Evolutionary conservation across 2,329 filamentous ascomycete genomes (phyloP).

Genomic region (Parascedosporium putredinis): DNA sequence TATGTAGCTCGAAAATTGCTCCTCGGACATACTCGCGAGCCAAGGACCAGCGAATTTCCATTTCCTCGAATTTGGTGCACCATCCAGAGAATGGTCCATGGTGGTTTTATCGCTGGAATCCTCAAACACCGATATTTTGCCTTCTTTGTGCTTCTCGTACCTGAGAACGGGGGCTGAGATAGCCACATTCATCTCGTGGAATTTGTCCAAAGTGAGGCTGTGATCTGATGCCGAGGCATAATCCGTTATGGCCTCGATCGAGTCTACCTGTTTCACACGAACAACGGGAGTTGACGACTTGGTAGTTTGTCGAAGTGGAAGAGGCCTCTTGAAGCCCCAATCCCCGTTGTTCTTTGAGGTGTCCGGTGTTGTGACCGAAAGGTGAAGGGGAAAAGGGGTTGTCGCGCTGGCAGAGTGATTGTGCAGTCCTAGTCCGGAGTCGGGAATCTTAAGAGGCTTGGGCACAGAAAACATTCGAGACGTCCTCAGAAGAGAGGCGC

Average conservation of each 20-base stretch:
- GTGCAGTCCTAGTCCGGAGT: slow-evolving; percentile 28
- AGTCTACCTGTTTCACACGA: slow-evolving; percentile 69
- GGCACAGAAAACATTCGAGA: slow-evolving; percentile 89
- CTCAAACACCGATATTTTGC: slow-evolving; percentile 39
- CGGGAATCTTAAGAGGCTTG: slow-evolving; percentile 57
- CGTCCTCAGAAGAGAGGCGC: slow-evolving; percentile 63
- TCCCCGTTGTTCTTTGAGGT: slow-evolving; percentile 68
- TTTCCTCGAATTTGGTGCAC: slow-evolving; percentile 33
- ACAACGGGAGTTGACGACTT: slow-evolving; percentile 65
- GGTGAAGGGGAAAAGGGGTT: slow-evolving; percentile 66
- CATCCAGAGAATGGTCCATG: slow-evolving; percentile 19
- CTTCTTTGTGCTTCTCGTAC: slow-evolving; percentile 11
- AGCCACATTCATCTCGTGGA: slow-evolving; percentile 68
- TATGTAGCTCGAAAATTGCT: slow-evolving; percentile 48
- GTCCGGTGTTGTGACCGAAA: slow-evolving; percentile 68
- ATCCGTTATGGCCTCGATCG: slow-evolving; percentile 79
- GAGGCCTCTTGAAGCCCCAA: slow-evolving; percentile 82
- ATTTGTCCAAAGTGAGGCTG: slow-evolving; percentile 71
- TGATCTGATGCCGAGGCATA: slow-evolving; percentile 78
- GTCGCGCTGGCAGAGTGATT: slow-evolving; percentile 42
- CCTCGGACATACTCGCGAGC: slow-evolving; percentile 52
- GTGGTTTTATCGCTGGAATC: slow-evolving; percentile 44
- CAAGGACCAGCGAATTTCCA: slow-evolving; percentile 61
- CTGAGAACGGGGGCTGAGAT: slow-evolving; percentile 41
- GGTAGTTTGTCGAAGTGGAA: slow-evolving; percentile 67